These are phyloP conservation scores for Ustilago loliicola DNA, from an alignment of 1,284 basidiomycete genomes.

Conservation along the genomic window DNA sequence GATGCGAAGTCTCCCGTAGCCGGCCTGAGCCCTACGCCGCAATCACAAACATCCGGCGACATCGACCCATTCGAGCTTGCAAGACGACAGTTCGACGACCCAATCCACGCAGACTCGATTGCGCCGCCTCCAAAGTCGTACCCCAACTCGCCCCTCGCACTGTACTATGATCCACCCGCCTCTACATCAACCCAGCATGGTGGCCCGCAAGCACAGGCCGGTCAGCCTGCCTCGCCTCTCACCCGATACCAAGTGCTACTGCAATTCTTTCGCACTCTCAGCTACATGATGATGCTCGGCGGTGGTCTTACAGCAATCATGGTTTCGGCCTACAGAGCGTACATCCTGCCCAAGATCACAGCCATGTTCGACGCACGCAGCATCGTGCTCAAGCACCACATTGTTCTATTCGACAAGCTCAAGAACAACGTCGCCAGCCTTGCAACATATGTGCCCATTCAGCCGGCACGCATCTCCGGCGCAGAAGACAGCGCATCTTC, in stretches of 20 bases:
- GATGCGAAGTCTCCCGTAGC: slow-evolving; percentile 58
- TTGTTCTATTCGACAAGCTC: slow-evolving; percentile 51
- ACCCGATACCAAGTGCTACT: slow-evolving; percentile 65
- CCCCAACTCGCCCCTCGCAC: slow-evolving; percentile 62
- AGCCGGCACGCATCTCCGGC: slow-evolving; percentile 14
- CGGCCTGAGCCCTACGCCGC: slow-evolving; percentile 10
- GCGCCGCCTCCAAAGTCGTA: slow-evolving; percentile 55
- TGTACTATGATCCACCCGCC: slow-evolving; percentile 56
- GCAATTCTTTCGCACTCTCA: slow-evolving; percentile 61
- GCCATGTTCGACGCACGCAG: slow-evolving; percentile 59
- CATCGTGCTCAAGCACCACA: slow-evolving; percentile 57
- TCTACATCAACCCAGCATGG: not conserved
- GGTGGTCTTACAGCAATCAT: slow-evolving; percentile 58
- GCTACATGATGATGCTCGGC: slow-evolving; percentile 62
- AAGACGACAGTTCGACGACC: slow-evolving; percentile 57
- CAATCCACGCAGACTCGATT: slow-evolving; percentile 40
- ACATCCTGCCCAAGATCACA: slow-evolving; percentile 60
- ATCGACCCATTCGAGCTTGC: slow-evolving; percentile 54
- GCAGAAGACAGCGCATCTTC: slow-evolving; percentile 2
- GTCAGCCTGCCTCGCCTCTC: slow-evolving; percentile 30
- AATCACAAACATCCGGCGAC: slow-evolving; percentile 5
- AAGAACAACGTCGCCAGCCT: slow-evolving; percentile 30
- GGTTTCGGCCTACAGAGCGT: slow-evolving; percentile 59
- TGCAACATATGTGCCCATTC: slow-evolving; percentile 36
- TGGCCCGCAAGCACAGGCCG: not conserved